Percentiles rank a stretch among this genome's conserved stretches.
phyloP scores from a whole-genome alignment of 148 eudicot genomes.

The Nepenthes gracilis region DNA sequence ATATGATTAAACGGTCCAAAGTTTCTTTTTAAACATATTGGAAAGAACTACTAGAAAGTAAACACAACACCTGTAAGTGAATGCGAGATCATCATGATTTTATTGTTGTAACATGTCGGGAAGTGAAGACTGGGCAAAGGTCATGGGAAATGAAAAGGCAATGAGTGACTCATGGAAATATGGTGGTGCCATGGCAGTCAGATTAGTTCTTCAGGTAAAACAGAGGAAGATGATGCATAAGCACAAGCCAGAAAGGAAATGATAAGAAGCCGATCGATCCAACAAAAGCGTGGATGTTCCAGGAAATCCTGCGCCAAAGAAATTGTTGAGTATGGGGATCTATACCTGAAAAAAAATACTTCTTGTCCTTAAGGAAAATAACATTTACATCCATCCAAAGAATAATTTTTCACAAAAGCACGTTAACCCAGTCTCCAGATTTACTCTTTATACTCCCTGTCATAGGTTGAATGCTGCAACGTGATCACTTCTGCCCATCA shows the following conservation, averaged over 20 bases:
- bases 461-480: slow-evolving; percentile 1
- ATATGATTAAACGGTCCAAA: slow-evolving; percentile 11
- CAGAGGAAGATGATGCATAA: slow-evolving; percentile 45
- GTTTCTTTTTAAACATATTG: slow-evolving; percentile 14
- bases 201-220: slow-evolving; percentile 53
- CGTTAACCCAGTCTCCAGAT: slow-evolving; percentile 6
- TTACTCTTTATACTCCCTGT: neutral
- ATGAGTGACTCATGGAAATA: slow-evolving; percentile 49
- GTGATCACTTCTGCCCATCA: neutral
- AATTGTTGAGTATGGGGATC: slow-evolving; percentile 51
- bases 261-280: slow-evolving; percentile 57
- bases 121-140: slow-evolving; percentile 55
- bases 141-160: slow-evolving; percentile 70
- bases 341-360: slow-evolving; percentile 21
- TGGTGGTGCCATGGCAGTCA: slow-evolving; percentile 61
- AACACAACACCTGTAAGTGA: slow-evolving; percentile 69
- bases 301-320: slow-evolving; percentile 75
- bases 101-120: slow-evolving; percentile 57
- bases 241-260: slow-evolving; percentile 46
- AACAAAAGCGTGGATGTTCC: slow-evolving; percentile 52
- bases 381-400: slow-evolving; percentile 18
- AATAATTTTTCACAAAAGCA: slow-evolving; percentile 6
- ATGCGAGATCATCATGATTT: slow-evolving; percentile 50
- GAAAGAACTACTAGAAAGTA: slow-evolving; percentile 28
- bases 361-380: slow-evolving; percentile 26